phyloP scores from a whole-genome alignment of 2,329 filamentous ascomycete species.

The Amylocarpus encephaloides region DNA sequence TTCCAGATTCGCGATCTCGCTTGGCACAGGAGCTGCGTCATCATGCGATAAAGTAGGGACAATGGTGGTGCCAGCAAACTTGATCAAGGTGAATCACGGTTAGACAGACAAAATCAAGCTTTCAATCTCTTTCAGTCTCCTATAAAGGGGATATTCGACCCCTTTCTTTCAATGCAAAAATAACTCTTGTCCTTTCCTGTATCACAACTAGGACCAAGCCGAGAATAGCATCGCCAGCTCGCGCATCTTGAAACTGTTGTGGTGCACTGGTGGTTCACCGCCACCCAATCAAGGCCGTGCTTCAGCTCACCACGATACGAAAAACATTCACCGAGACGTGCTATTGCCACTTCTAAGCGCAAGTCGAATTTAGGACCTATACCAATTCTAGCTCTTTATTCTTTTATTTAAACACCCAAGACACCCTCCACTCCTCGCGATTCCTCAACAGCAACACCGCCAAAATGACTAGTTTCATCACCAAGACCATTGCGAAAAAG shows the following conservation, averaged over 20 bases:
- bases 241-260: slow-evolving; percentile 16
- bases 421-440: not conserved
- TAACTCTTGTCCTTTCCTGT: too few relatives aligned
- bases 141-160: too few relatives aligned
- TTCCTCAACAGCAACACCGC: slow-evolving; percentile 6
- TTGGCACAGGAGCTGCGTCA: too few relatives aligned
- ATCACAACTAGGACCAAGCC: slow-evolving; percentile 1
- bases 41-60: too few relatives aligned
- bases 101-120: too few relatives aligned
- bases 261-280: slow-evolving; percentile 12
- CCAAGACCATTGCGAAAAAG: slow-evolving; percentile 50
- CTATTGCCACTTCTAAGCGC: slow-evolving; percentile 9
- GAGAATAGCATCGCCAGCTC: slow-evolving; percentile 12
- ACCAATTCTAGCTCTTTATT: not conserved
- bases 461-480: slow-evolving; percentile 47
- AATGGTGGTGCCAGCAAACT: too few relatives aligned
- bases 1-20: too few relatives aligned
- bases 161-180: too few relatives aligned
- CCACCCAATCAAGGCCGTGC: slow-evolving; percentile 18
- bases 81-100: too few relatives aligned
- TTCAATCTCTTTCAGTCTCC: too few relatives aligned
- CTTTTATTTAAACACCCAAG: slow-evolving; percentile 11
- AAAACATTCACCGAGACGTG: slow-evolving; percentile 5
- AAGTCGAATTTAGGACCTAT: not conserved
- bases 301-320: slow-evolving; percentile 10